phyloP scores from a whole-genome alignment of 2,329 filamentous ascomycete genomes.

The Xylariaceae sp. region DNA sequence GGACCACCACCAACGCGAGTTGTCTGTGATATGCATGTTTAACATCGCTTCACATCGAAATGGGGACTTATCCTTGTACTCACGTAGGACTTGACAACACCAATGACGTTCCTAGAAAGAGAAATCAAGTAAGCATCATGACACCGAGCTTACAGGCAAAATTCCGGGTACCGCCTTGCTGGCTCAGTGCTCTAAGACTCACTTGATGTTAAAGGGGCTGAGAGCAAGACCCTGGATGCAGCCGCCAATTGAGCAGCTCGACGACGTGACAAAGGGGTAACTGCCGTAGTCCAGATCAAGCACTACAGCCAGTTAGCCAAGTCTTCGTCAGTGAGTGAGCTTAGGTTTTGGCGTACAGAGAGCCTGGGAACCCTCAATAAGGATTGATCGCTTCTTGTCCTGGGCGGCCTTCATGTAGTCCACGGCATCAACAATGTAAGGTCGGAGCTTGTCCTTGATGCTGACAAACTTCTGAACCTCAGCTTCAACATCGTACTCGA shows the following conservation, averaged over 20 bases:
- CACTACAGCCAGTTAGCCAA: slow-evolving; percentile 31
- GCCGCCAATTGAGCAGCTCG: slow-evolving; percentile 50
- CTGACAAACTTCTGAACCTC: slow-evolving; percentile 59
- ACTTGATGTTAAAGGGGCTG: slow-evolving; percentile 46
- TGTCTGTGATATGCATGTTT: slow-evolving; percentile 39
- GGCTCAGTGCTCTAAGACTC: slow-evolving; percentile 26
- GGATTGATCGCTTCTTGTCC: slow-evolving; percentile 51
- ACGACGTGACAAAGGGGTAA: slow-evolving; percentile 54
- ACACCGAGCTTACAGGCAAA: background rate
- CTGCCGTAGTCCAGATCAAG: slow-evolving; percentile 49
- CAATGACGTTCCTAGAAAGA: slow-evolving; percentile 35
- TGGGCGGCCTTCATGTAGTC: slow-evolving; percentile 59
- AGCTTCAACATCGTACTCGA: slow-evolving; percentile 62
- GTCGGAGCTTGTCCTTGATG: slow-evolving; percentile 52
- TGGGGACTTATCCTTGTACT: background rate
- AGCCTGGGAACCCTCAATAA: slow-evolving; percentile 62
- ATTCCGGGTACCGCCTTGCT: background rate
- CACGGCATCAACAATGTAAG: slow-evolving; percentile 62
- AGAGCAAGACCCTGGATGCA: slow-evolving; percentile 50
- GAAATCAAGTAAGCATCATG: slow-evolving; percentile 1
- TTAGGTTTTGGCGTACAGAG: slow-evolving; percentile 32
- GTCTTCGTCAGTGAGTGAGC: background rate
- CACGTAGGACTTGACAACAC: slow-evolving; percentile 51
- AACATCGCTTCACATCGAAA: background rate
- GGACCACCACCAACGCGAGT: slow-evolving; percentile 51